These are phyloP conservation scores for Deuterostichococcus epilithicus DNA, from an alignment of 139 green algal genomes.

Conservation along the genomic window DNA sequence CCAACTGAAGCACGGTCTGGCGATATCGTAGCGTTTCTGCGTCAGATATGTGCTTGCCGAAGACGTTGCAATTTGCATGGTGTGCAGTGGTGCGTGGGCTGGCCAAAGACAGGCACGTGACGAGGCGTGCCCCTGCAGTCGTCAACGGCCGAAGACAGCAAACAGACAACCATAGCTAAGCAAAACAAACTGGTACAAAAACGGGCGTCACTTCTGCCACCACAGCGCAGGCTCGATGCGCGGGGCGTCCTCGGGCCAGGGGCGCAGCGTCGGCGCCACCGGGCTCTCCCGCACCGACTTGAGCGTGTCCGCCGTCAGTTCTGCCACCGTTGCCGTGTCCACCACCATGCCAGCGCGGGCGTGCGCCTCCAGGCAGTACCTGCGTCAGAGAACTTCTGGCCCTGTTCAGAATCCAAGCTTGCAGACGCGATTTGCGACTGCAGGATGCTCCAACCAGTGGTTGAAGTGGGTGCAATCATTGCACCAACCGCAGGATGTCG, in stretches of 20 bases:
- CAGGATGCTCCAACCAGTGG: not conserved
- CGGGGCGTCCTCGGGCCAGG: slow-evolving; percentile 31
- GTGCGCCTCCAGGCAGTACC: slow-evolving; percentile 74
- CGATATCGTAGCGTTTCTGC: too few species aligned
- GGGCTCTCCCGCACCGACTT: slow-evolving; percentile 30
- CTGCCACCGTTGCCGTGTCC: slow-evolving; percentile 48
- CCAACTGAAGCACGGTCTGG: too few species aligned
- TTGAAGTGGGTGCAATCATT: not conserved
- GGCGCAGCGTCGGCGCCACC: slow-evolving; percentile 13
- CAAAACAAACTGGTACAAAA: too few species aligned
- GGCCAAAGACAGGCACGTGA: too few species aligned
- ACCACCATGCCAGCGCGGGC: slow-evolving; percentile 52
- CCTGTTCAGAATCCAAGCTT: not conserved
- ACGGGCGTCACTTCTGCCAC: slow-evolving; percentile 38
- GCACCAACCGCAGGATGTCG: not conserved
- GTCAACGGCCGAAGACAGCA: too few species aligned
- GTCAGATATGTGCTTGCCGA: too few species aligned
- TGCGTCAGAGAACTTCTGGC: slow-evolving; percentile 3
- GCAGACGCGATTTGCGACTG: not conserved
- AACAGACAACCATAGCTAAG: too few species aligned
- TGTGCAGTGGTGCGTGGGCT: too few species aligned
- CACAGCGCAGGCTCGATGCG: slow-evolving; percentile 24
- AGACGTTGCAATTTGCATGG: too few species aligned
- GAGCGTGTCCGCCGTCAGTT: slow-evolving; percentile 49
- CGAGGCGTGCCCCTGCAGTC: too few species aligned